Evolutionary conservation across 2,329 filamentous ascomycete species (phyloP), one percentile per base, ranked within the genome.

Genomic region (Exophiala sp.): DNA sequence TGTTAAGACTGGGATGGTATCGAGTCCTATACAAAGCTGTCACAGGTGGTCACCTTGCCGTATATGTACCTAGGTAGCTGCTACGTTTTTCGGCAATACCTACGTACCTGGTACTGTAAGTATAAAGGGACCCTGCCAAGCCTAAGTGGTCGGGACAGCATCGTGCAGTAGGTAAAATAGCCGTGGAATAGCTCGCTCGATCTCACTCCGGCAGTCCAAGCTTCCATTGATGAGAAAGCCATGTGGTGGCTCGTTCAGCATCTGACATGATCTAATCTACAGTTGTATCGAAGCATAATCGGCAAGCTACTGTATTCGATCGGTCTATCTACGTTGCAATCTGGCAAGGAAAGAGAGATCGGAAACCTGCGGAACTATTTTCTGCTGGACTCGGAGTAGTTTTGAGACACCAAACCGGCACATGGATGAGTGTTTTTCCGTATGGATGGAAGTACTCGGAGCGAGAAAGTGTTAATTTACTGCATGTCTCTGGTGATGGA

Each of bases 351-450:
- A n/a, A 12, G 3, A 29, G 36, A 39, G 38, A 16, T 40, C 41
- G 49, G 49, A 48, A 49, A 33, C 21, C 33, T 14, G 40, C 43
- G 40, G 44, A 36, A 51, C 47, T 57, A 51, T 42, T 43, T 54
- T 50, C 55, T 33, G 45, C 55, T 54, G 54, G 39, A 33, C 50
- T 33, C n/a, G 14, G 35, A 45, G 8, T n/a, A 45, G 41, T 36
- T 18, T 47, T 47, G 53, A 29, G 29, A 35, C 11, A 34, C 14
- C n/a, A 11, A 6, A 48, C n/a, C 41, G 20, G n/a, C 20, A 12
- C 4, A 24, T 16, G 35, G 41, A 32, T 32, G 41, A 43, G 35
- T 3, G 3, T 3, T 38, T 32, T 32, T 43, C 21, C 21, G 41
- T 29, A 42, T 42, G 18, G 40, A 24, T 43, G 5, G 21, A 32